A percentile compares a stretch with the other conserved stretches of the same genome.
Evolutionary conservation across 177 flowering plant species (phyloP).

Genomic region (Vitis hybrid): DNA sequence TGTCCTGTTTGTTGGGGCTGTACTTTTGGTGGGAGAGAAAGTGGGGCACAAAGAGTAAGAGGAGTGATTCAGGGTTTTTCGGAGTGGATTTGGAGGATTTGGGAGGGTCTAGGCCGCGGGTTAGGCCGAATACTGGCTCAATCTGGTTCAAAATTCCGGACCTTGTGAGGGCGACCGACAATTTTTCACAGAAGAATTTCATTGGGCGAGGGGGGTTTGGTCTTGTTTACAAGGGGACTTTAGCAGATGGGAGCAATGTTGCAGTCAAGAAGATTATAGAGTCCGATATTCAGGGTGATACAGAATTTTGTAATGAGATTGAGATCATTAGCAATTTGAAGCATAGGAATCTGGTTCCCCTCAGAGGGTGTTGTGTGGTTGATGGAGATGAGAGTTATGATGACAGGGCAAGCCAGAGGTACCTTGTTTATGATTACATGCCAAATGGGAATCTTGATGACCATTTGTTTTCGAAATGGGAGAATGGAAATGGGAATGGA

Average conservation of each 20-base stretch:
- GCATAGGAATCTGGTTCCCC: constrained; percentile 78
- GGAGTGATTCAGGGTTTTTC: background rate
- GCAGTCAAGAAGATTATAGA: constrained; percentile 75
- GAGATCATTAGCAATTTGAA: constrained; percentile 80
- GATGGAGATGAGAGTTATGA: constrained; percentile 26
- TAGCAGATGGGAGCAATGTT: constrained; percentile 62
- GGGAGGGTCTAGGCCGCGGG: constrained; percentile 27
- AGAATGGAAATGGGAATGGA: constrained; percentile 1
- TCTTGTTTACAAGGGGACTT: constrained; percentile 62
- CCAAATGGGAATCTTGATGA: constrained; percentile 74
- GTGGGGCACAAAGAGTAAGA: constrained; percentile 18
- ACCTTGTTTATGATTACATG: constrained; percentile 82
- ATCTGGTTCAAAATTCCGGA: constrained; percentile 65
- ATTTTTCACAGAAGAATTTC: constrained; percentile 62
- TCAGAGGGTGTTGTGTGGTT: constrained; percentile 73
- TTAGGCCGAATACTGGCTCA: constrained; percentile 58
- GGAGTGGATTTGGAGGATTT: constrained; percentile 14
- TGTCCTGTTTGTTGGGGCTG: constrained; percentile 41
- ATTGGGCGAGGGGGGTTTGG: constrained; percentile 81
- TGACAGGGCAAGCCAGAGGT: constrained; percentile 38
- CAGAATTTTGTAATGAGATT: constrained; percentile 77
- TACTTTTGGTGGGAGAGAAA: constrained; percentile 45
- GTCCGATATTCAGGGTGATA: constrained; percentile 60
- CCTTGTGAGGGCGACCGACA: constrained; percentile 61
- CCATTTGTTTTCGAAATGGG: constrained; percentile 38